A percentile compares a stretch with the other conserved stretches of the same genome.
phyloP scores from a whole-genome alignment of 2,329 filamentous ascomycete species.

The Gaeumannomyces sp. region DNA sequence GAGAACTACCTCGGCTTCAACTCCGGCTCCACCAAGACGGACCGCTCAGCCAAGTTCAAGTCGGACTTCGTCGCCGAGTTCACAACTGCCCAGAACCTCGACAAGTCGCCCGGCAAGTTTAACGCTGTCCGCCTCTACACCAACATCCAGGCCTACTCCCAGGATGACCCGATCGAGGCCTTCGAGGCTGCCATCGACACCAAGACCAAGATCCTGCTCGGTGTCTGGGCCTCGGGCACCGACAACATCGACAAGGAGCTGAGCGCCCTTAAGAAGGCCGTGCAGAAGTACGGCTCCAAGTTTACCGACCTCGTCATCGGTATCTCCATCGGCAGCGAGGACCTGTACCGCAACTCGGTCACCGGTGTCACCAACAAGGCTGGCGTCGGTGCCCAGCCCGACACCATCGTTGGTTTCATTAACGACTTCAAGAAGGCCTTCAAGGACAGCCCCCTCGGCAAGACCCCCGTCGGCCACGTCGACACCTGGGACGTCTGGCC shows the following conservation, averaged over 20 bases:
- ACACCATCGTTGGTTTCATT: slow-evolving; percentile 60
- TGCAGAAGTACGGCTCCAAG: slow-evolving; percentile 43
- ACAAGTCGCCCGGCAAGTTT: slow-evolving; percentile 56
- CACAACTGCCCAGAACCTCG: slow-evolving; percentile 56
- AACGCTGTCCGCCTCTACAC: slow-evolving; percentile 65
- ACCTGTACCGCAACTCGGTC: slow-evolving; percentile 56
- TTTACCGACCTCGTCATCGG: slow-evolving; percentile 55
- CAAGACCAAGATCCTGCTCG: slow-evolving; percentile 55
- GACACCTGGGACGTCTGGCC: slow-evolving; percentile 63
- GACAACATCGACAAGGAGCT: slow-evolving; percentile 54
- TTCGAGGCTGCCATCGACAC: slow-evolving; percentile 64
- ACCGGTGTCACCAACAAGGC: slow-evolving; percentile 58
- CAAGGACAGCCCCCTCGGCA: slow-evolving; percentile 34
- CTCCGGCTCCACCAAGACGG: slow-evolving; percentile 40
- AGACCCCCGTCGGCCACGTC: slow-evolving; percentile 55
- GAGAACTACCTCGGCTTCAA: slow-evolving; percentile 50
- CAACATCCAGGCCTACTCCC: slow-evolving; percentile 57
- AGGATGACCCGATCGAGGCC: slow-evolving; percentile 73
- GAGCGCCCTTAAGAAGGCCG: slow-evolving; percentile 49
- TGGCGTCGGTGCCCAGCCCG: slow-evolving; percentile 53
- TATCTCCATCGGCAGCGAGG: slow-evolving; percentile 61
- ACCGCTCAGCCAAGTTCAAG: slow-evolving; percentile 47
- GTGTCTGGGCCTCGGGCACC: slow-evolving; percentile 55
- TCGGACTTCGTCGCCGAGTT: slow-evolving; percentile 61
- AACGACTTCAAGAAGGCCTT: slow-evolving; percentile 55